Conservation (phyloP, 1,284 basidiomycete species). For the Hemileia vastatrix region DNA sequence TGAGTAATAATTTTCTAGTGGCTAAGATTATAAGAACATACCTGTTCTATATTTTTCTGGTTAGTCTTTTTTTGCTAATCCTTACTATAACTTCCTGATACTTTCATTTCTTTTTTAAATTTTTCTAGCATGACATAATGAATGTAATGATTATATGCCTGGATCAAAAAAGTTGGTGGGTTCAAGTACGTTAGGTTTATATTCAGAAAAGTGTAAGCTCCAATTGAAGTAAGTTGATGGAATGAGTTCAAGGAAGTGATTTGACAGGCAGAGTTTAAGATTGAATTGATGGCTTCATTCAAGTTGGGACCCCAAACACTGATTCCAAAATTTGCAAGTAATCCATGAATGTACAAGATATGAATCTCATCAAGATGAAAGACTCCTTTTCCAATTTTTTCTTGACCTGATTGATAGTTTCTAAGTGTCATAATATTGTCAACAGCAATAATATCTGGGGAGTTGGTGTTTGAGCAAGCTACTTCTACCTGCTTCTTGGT, state of each 20-base stretch:
- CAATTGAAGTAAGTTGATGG: background rate
- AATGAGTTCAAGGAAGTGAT: background rate
- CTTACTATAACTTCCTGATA: background rate
- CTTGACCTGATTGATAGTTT: background rate
- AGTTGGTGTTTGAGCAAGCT: background rate
- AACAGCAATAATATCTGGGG: background rate
- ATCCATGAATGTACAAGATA: background rate
- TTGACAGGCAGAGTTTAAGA: background rate
- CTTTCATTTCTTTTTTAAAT: background rate
- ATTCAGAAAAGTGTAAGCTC: background rate
- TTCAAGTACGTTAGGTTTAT: background rate
- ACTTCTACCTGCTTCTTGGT: too few relatives aligned
- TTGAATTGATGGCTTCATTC: background rate
- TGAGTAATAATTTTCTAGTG: too few relatives aligned
- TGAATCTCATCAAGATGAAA: too few relatives aligned
- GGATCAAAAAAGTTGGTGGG: background rate
- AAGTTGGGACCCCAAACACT: background rate
- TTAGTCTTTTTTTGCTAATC: background rate
- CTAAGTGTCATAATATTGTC: background rate
- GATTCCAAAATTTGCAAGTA: background rate
- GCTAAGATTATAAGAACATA: background rate
- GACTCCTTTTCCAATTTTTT: too few relatives aligned
- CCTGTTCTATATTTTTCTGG: slow-evolving; percentile 2
- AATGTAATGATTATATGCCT: slow-evolving; percentile 13
- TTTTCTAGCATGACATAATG: background rate